Percentiles rank a stretch among this genome's conserved stretches.
Conservation (phyloP, 495 filamentous ascomycete species). For the Aspergillus asperescens region DNA sequence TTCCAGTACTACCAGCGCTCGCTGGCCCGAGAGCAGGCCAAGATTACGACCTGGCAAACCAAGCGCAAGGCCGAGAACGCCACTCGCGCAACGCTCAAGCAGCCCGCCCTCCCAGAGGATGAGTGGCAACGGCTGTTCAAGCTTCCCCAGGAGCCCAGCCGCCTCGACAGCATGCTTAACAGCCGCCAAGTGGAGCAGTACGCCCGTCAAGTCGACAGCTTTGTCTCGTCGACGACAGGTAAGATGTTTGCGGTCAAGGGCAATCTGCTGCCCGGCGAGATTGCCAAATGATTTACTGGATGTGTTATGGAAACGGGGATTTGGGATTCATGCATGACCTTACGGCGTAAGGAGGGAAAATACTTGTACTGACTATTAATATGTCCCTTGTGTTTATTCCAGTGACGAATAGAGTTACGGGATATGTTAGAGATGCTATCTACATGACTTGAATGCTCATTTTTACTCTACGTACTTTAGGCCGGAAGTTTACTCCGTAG, state of each 20-base stretch:
- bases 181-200: conserved; percentile 97
- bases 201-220: conserved; percentile 94
- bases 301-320: conserved; percentile 27
- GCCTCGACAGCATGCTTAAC: conserved; percentile 88
- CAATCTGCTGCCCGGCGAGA: conserved; percentile 48
- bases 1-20: conserved; percentile 97
- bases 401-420: conserved; percentile 33
- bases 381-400: conserved; percentile 37
- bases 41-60: conserved; percentile 90
- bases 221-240: conserved; percentile 78
- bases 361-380: conserved; percentile 45
- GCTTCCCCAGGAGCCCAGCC: conserved; percentile 85
- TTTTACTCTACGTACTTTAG: background rate
- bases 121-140: conserved; percentile 99
- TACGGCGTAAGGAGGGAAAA: conserved; percentile 50
- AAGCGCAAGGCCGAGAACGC: conserved; percentile 96
- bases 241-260: conserved; percentile 99
- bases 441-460: conserved; percentile 1
- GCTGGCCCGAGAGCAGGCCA: conserved; percentile 89
- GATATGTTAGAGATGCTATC: conserved; percentile 18
- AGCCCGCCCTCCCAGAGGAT: conserved; percentile 83
- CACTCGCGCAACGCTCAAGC: conserved; percentile 76
- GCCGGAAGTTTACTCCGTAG: no score
- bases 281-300: conserved; percentile 33
- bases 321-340: conserved; percentile 45